Evolutionary conservation across 768 basidiomycete genomes (phyloP), one percentile per base, ranked within the genome.

Genomic region (Russula sp.): DNA sequence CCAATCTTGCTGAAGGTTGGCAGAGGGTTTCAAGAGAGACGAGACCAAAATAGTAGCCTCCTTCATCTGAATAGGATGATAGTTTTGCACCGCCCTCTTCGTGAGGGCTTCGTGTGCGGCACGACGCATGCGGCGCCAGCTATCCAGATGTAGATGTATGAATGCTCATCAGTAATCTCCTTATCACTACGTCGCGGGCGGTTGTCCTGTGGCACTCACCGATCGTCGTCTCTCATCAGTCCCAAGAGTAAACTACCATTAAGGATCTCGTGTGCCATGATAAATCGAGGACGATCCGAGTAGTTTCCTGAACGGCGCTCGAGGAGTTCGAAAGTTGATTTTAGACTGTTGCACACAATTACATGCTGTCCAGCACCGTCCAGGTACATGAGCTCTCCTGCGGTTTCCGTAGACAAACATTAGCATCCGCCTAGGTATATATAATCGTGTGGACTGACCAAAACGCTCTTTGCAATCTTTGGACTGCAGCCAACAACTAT

Each of bases 51-150:
- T 28, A 18, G 69, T 65, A 30, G 76, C 70, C 64, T 76, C 76
- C 32, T 63, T 67, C 24, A 61, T 57, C 58, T 74, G 73, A 36
- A 71, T 56, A 0, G 69, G 63, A 24, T 73, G 46, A 62, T 70
- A 76, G 28, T 64, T 48, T 36, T 44, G 53, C 1, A 70, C 62
- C 2, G 63, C 64, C 10, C 64, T 59, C 50, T 70, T 71, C 58
- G 67, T 72, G 32, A 77, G 70, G 2, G 72, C 71, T 55, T 74
- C 75, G 52, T 76, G 73, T 2, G 71, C 70, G 3, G 73, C 72
- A 13, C 74, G 70, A 30, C 74, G 72, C 70, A 75, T 72, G 8
- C 73, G 66, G n/a, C 74, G 69, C 73, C 74, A 77, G 28, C 75
- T 77, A 60, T 28, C 30, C 10, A 20, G n/a, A n/a, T n/a, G n/a